Base-by-base conservation (phyloP, 2,329 filamentous ascomycete species). In the Colletotrichum tropicale region DNA sequence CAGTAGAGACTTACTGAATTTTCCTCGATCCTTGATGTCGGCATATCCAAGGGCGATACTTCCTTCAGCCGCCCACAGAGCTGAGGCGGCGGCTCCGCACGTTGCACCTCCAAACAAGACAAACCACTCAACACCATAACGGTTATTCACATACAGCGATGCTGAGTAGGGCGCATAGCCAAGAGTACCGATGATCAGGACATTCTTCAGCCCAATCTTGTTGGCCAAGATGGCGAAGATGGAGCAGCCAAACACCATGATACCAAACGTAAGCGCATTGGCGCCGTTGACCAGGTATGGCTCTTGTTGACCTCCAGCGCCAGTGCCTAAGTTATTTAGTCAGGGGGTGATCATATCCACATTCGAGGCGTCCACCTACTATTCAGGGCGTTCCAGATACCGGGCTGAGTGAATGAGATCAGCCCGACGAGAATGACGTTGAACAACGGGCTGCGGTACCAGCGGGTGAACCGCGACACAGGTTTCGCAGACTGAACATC, bases 261-360 rank as follows among this genome's bases (percentile, higher is more conserved):
- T 86, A 4, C 84, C 86, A 79, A 95, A 95, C 0, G 93, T 94
- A 38, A 95, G 82, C 0, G 93, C 91, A 78, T 95, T 95, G 15
- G 92, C 92, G 0, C 91, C 89, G 78, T 94, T 95, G 64, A 95
- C 91, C 1, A 95, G 87, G 79, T 92, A 89, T 0, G 93, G 93
- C 18, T 88, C 88, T 78, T 92, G 88, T 38, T 90, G 88, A 6
- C 94, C 94, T 62, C 93, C 94, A 2, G 92, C 94, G 9, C 93
- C 93, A 1, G 80, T 81, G 66, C 78, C 80, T 81, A 48, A 0
- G 6, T 10, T 2, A 5, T 4, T 3, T 2, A 3, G 52, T 74
- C 4, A 74, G 28, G 5, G 16, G 10, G 0, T 15, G 2, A 13
- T 16, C 15, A 30, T 24, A 48, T 0, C 6, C 9, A 32, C 1